A percentile compares a stretch with the other conserved stretches of the same genome.
Conservation (phyloP, 192 early-diverging fungal species). For the Dispira parvispora region DNA sequence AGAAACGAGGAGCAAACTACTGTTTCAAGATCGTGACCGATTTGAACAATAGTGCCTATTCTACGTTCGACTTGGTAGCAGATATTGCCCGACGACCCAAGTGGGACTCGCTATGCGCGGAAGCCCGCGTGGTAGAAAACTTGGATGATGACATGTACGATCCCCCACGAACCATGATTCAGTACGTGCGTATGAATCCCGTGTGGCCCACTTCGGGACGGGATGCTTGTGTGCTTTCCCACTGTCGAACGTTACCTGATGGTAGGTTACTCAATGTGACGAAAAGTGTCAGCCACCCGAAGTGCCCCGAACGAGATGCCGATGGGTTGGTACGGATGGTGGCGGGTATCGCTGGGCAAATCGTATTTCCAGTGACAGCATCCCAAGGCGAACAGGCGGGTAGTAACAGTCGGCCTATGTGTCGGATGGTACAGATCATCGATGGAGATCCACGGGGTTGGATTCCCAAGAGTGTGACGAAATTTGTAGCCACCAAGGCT, state of each 20-base stretch:
- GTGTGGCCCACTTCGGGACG: conserved; percentile 30
- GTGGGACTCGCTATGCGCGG: conserved; percentile 28
- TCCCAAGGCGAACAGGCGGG: too few species aligned
- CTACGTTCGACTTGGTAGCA: conserved; percentile 26
- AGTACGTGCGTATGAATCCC: conserved; percentile 26
- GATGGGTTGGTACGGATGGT: conserved; percentile 29
- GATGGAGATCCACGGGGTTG: conserved; percentile 30
- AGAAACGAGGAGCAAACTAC: not conserved
- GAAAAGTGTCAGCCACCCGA: conserved; percentile 19
- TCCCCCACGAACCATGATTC: conserved; percentile 16
- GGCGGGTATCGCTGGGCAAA: conserved; percentile 23
- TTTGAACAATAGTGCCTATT: conserved; percentile 5
- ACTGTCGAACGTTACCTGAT: conserved; percentile 13
- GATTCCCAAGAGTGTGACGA: conserved; percentile 27
- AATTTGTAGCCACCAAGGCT: conserved; percentile 31
- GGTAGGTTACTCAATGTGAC: conserved; percentile 22
- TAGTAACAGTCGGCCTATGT: not conserved
- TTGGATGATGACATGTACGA: conserved; percentile 13
- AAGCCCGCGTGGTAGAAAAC: conserved; percentile 18
- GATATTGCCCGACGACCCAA: conserved; percentile 20
- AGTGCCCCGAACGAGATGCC: conserved; percentile 16
- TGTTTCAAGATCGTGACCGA: conserved; percentile 3
- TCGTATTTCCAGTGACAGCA: too few species aligned
- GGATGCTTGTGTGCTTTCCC: conserved; percentile 26
- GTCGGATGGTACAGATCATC: conserved; percentile 25